Evolutionary conservation across 495 filamentous ascomycete species (phyloP), one percentile per base, ranked within the genome.

Genomic region (Haplographium delicatum): DNA sequence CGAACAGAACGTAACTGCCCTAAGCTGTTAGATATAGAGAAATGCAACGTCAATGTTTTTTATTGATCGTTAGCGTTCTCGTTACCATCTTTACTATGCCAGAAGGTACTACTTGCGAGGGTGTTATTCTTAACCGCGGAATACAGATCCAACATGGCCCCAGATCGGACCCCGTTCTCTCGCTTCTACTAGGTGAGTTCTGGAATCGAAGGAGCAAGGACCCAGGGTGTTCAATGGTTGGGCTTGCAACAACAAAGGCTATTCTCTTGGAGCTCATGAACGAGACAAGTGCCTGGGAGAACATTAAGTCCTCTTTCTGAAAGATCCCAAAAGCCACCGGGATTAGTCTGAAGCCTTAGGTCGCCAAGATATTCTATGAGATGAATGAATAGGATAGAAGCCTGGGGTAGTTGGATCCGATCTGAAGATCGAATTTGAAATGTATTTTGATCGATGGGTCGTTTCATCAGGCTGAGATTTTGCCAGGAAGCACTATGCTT

Each of bases 401-500:
- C 80, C 57, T 84, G 80, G 1, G 79, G 79, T 50, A 80, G 72
- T 20, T 72, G 63, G 35, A 84, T 62, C 60, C 83, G 76, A 47
- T 83, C 81, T 38, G 75, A 78, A 47, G 81, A 83, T 57, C 81
- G 75, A 30, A 82, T 56, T 18, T 79, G 65, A 60, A 82, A 78
- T 22, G 72, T 72, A 51, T 73, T 75, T 30, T 72, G 62, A 2
- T 77, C 79, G 28, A 80, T 81, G 23, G 73, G 67, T 47, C 80
- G 71, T 19, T 69, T 68, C 46, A 73, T 73, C 78, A 80, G 83
- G 18, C 81, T 75, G 62, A 83, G 80, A 0, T 71, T 70, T 3
- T 76, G 81, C 78, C 79, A 84, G 22, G 62, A 69, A 1, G 80
- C 80, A 9, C 80, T 81, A n/a, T 73, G 72, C 44, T 81, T 71